Evolutionary conservation across 148 eudicot species (phyloP).

Genomic region (Polygonum aviculare): DNA sequence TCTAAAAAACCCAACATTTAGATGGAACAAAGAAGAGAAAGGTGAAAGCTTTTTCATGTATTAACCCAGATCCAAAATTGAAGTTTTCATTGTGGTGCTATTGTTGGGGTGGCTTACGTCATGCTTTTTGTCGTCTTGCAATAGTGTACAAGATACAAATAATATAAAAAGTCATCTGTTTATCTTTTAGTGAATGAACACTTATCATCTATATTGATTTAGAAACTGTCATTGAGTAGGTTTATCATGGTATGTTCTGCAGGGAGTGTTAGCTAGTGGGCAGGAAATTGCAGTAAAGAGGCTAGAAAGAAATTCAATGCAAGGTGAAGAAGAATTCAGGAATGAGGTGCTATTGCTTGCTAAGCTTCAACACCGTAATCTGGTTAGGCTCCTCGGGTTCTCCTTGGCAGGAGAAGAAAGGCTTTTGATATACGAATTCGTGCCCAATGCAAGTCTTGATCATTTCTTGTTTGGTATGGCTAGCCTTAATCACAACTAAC

Average conservation of each 20-base stretch:
- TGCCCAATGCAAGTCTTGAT: constrained; percentile 3
- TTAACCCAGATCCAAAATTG: no score
- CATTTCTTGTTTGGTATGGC: constrained; percentile 11
- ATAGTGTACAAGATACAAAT: constrained; percentile 4
- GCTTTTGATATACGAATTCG: constrained; percentile 22
- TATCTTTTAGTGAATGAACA: background rate
- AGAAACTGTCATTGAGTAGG: background rate
- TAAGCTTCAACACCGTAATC: constrained; percentile 39
- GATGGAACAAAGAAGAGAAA: no score
- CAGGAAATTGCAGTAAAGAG: constrained; percentile 43
- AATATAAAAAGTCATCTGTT: background rate
- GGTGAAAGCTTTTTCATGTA: no score
- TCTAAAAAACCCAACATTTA: no score
- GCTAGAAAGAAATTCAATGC: constrained; percentile 21
- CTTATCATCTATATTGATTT: no score
- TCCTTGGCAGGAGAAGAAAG: constrained; percentile 20
- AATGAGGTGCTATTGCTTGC: constrained; percentile 34
- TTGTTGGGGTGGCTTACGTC: no score
- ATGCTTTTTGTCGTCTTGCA: no score
- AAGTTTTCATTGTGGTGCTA: no score
- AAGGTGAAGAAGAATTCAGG: constrained; percentile 37
- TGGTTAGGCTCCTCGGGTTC: constrained; percentile 26
- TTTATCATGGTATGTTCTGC: background rate
- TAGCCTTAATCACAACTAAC: background rate
- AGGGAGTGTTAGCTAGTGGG: constrained; percentile 35